A percentile compares a stretch with the other conserved stretches of the same genome.
These are phyloP conservation scores for Alternaria postmessia DNA, from an alignment of 2,329 filamentous ascomycete genomes.

Conservation along the genomic window DNA sequence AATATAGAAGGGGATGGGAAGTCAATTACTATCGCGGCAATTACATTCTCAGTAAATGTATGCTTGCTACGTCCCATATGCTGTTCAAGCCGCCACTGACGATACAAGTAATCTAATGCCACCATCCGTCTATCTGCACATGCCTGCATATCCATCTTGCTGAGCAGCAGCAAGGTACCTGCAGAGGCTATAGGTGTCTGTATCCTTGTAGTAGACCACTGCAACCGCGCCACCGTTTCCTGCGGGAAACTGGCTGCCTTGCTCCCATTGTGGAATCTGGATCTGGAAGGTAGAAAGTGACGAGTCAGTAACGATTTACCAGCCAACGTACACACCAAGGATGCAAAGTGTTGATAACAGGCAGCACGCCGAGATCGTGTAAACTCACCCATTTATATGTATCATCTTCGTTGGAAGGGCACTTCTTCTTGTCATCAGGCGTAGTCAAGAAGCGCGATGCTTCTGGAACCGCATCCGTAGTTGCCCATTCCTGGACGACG, in stretches of 20 bases:
- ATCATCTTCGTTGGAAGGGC: slow-evolving; percentile 1
- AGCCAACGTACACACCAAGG: background rate
- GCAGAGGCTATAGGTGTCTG: slow-evolving; percentile 13
- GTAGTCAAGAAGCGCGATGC: background rate
- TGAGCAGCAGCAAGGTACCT: background rate
- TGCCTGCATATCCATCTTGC: background rate
- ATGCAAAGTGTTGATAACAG: background rate
- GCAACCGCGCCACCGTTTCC: background rate
- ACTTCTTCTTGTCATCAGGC: background rate
- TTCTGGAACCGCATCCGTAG: background rate
- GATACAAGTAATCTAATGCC: background rate
- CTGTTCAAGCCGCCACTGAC: no score
- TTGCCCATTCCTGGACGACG: background rate
- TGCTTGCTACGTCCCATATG: no score
- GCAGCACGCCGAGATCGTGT: background rate
- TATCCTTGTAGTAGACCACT: slow-evolving; percentile 12
- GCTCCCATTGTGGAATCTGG: background rate
- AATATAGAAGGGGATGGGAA: no score
- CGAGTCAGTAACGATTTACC: background rate
- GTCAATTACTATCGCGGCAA: no score
- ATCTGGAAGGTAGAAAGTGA: background rate
- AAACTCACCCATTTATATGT: slow-evolving; percentile 1
- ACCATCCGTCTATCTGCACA: background rate
- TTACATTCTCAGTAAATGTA: background rate
- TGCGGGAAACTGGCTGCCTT: background rate